These are phyloP conservation scores for Sicyos edulis DNA, from an alignment of 306 rosid genomes.

Conservation along the genomic window DNA sequence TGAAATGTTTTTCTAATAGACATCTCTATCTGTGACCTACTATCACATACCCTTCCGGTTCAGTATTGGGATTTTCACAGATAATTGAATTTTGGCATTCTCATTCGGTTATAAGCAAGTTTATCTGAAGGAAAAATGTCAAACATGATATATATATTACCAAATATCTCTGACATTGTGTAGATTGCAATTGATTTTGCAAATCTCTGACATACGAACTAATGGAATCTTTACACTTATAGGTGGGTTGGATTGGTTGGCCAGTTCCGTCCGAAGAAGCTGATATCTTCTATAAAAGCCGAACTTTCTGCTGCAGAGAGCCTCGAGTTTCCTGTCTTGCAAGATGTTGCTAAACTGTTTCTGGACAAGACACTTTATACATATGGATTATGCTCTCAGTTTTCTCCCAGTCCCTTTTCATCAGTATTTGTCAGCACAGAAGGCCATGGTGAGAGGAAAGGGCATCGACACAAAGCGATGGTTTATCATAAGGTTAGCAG, in stretches of 20 bases:
- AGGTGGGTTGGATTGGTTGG: conserved; percentile 87
- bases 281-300: conserved; percentile 52
- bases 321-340: conserved; percentile 45
- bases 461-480: conserved; percentile 50
- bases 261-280: conserved; percentile 77
- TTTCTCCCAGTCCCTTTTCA: conserved; percentile 42
- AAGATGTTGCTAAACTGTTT: conserved; percentile 64
- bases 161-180: not conserved
- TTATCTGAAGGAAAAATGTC: not conserved
- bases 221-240: conserved; percentile 20
- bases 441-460: conserved; percentile 66
- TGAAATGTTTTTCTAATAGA: no score
- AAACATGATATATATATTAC: not conserved
- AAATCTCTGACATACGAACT: conserved; percentile 21
- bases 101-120: not conserved
- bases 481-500: conserved; percentile 50
- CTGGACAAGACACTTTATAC: conserved; percentile 67
- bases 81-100: not conserved
- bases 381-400: conserved; percentile 54
- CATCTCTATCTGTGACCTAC: no score
- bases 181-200: conserved; percentile 4
- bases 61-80: not conserved
- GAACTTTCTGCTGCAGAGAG: conserved; percentile 43
- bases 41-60: no score
- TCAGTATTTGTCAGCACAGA: conserved; percentile 52